phyloP scores from a whole-genome alignment of 2,329 filamentous ascomycete species.

The Erysiphe pulchra region DNA sequence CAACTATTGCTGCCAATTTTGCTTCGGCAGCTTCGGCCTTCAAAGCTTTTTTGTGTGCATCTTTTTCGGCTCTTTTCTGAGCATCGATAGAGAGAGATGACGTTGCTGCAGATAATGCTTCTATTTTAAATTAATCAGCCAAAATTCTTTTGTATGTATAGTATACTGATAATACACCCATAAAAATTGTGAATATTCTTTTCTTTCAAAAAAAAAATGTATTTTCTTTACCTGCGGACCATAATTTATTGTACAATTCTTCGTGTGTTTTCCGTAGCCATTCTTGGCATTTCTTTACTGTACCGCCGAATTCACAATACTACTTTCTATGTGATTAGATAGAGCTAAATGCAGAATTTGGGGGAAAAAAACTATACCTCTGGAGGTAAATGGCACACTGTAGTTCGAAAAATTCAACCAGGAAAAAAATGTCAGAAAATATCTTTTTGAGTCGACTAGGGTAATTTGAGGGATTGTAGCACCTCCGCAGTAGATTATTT shows the following conservation, averaged over 20 bases:
- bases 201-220: too few relatives aligned
- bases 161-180: neutral
- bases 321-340: slow-evolving; percentile 17
- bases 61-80: slow-evolving; percentile 84
- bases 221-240: slow-evolving; percentile 43
- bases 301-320: slow-evolving; percentile 98
- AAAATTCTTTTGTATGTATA: neutral
- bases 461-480: slow-evolving; percentile 1
- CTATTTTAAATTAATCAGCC: slow-evolving; percentile 18
- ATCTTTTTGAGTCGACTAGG: neutral
- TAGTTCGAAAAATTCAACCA: neutral
- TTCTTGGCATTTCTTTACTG: slow-evolving; percentile 87
- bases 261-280: slow-evolving; percentile 63
- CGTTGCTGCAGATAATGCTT: slow-evolving; percentile 62
- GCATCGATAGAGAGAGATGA: slow-evolving; percentile 70
- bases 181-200: neutral
- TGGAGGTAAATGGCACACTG: slow-evolving; percentile 38
- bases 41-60: slow-evolving; percentile 87
- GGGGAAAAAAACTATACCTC: slow-evolving; percentile 21
- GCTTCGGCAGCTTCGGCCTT: slow-evolving; percentile 75
- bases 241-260: slow-evolving; percentile 51
- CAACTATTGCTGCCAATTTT: slow-evolving; percentile 53
- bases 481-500: slow-evolving; percentile 14
- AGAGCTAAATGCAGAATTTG: neutral
- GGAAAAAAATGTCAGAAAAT: too few relatives aligned